These are phyloP conservation scores for Penicillium sp. DNA, from an alignment of 2,329 filamentous ascomycete species.

Conservation along the genomic window DNA sequence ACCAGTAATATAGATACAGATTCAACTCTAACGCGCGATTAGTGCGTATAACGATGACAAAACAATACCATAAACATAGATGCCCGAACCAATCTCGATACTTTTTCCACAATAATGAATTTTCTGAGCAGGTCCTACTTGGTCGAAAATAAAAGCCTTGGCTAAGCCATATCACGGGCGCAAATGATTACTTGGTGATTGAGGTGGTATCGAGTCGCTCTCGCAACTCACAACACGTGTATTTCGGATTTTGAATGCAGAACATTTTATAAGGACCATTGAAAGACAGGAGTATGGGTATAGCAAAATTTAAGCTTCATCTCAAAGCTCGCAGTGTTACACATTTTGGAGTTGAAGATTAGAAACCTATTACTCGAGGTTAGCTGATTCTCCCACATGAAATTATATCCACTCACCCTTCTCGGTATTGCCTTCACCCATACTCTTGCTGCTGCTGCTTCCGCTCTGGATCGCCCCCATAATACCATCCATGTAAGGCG, in stretches of 20 bases:
- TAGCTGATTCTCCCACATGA: background rate
- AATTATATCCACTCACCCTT: slow-evolving; percentile 34
- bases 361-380: background rate
- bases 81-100: background rate
- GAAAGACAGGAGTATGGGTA: too few species aligned
- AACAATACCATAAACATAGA: background rate
- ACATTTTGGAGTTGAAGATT: background rate
- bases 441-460: slow-evolving; percentile 84
- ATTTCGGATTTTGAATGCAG: too few species aligned
- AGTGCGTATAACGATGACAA: background rate
- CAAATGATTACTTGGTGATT: too few species aligned
- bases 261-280: too few species aligned
- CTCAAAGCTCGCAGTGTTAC: too few species aligned
- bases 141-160: too few species aligned
- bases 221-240: too few species aligned
- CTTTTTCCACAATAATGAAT: too few species aligned
- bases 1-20: background rate
- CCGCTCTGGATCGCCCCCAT: slow-evolving; percentile 88
- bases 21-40: background rate
- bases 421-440: slow-evolving; percentile 95
- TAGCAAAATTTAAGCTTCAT: too few species aligned
- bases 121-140: too few species aligned
- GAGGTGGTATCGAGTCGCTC: too few species aligned
- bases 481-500: slow-evolving; percentile 81
- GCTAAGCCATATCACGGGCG: too few species aligned